Evolutionary conservation across 2,329 filamentous ascomycete genomes (phyloP).

Genomic region (Trichoderma oligosporum): DNA sequence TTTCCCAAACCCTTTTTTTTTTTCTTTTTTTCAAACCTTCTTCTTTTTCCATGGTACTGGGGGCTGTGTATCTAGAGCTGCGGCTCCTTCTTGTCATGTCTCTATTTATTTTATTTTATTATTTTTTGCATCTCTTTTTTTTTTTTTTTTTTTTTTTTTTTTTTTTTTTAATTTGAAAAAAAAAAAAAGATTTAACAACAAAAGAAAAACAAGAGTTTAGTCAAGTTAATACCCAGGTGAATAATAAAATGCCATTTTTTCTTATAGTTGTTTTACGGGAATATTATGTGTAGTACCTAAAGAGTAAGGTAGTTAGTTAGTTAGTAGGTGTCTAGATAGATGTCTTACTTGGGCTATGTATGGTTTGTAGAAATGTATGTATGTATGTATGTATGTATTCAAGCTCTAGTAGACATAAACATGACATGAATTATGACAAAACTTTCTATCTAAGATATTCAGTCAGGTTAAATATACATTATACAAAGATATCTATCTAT

Average conservation of each 20-base stretch:
- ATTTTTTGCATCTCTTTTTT: background rate
- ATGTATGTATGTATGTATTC: too few relatives aligned
- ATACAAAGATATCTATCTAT: too few relatives aligned
- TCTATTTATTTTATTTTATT: background rate
- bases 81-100: conserved; percentile 4
- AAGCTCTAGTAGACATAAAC: too few relatives aligned
- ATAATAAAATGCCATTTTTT: conserved; percentile 1
- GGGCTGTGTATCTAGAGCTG: conserved; percentile 15
- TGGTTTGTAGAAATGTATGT: too few relatives aligned
- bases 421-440: too few relatives aligned
- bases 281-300: background rate
- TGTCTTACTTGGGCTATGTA: too few relatives aligned
- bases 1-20: background rate
- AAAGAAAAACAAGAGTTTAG: conserved; percentile 15
- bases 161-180: conserved; percentile 3
- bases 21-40: background rate
- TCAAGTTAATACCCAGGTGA: conserved; percentile 17
- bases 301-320: too few relatives aligned
- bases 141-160: background rate
- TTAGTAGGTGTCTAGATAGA: too few relatives aligned
- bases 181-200: conserved; percentile 13
- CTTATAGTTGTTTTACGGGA: background rate
- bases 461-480: too few relatives aligned
- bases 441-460: too few relatives aligned
- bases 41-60: background rate